phyloP scores from a whole-genome alignment of 176 grass and related monocot species.

The Leersia perrieri region DNA sequence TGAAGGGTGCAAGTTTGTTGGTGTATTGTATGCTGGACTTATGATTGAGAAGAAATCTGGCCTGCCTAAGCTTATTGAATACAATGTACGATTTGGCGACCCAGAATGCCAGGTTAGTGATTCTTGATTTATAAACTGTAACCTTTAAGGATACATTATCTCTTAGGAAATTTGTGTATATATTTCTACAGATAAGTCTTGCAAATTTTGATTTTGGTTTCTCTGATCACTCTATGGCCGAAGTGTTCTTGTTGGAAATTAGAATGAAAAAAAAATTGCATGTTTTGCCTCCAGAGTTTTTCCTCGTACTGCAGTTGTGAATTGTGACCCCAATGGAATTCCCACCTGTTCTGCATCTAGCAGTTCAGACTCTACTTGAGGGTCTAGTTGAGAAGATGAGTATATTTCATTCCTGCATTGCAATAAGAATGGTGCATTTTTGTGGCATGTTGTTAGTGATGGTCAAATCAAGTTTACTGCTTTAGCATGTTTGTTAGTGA shows the following conservation, averaged over 20 bases:
- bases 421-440: not conserved
- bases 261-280: not conserved
- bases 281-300: not conserved
- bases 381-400: not conserved
- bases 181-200: not conserved
- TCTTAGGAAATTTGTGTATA: not conserved
- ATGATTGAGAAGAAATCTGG: conserved; percentile 70
- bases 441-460: not conserved
- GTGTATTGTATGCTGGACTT: conserved; percentile 64
- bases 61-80: conserved; percentile 71
- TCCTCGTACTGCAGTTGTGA: not conserved
- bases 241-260: not conserved
- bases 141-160: not conserved
- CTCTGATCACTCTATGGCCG: not conserved
- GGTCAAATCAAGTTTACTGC: not conserved
- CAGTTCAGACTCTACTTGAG: not conserved
- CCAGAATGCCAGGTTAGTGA: conserved; percentile 74
- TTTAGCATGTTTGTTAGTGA: not conserved
- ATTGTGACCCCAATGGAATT: too few relatives aligned
- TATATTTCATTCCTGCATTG: not conserved
- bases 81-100: conserved; percentile 76
- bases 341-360: not conserved
- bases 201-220: conserved; percentile 2
- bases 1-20: conserved; percentile 71
- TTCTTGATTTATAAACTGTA: not conserved